Percentiles rank a stretch among this genome's conserved stretches.
Evolutionary conservation across 1,284 basidiomycete genomes (phyloP).

Genomic region (Sanghuangporus baumii): DNA sequence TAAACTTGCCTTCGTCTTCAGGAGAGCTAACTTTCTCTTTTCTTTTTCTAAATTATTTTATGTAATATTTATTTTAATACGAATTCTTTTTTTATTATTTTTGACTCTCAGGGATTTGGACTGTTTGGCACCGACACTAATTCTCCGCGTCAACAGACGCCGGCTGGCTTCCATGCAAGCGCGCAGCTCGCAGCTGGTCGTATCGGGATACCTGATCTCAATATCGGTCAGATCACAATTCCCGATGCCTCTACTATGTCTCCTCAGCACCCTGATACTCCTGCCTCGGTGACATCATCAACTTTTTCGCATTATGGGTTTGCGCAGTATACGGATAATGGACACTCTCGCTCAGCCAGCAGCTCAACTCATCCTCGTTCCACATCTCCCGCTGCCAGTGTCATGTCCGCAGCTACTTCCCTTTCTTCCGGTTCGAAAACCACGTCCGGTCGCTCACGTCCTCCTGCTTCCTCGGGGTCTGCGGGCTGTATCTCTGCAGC

Average conservation of each 20-base stretch:
- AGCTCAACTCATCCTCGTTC: slow-evolving; percentile 45
- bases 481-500: slow-evolving; percentile 12
- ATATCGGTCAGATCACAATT: slow-evolving; percentile 3
- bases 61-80: neutral
- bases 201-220: slow-evolving; percentile 4
- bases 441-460: slow-evolving; percentile 24
- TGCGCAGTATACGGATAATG: slow-evolving; percentile 11
- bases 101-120: neutral
- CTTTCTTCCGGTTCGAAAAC: slow-evolving; percentile 38
- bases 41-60: neutral
- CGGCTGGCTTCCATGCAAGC: neutral
- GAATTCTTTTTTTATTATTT: neutral
- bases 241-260: slow-evolving; percentile 10
- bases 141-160: slow-evolving; percentile 8
- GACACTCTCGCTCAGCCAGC: slow-evolving; percentile 40
- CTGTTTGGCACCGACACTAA: neutral
- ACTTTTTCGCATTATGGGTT: slow-evolving; percentile 23
- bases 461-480: slow-evolving; percentile 20
- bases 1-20: neutral
- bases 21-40: neutral
- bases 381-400: slow-evolving; percentile 56
- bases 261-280: slow-evolving; percentile 11
- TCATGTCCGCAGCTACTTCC: slow-evolving; percentile 46
- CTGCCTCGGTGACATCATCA: slow-evolving; percentile 18
- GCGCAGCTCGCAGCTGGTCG: neutral